Percentiles rank a stretch among this genome's conserved stretches.
phyloP scores from a whole-genome alignment of 495 filamentous ascomycete species.

The Tuber calosporum region DNA sequence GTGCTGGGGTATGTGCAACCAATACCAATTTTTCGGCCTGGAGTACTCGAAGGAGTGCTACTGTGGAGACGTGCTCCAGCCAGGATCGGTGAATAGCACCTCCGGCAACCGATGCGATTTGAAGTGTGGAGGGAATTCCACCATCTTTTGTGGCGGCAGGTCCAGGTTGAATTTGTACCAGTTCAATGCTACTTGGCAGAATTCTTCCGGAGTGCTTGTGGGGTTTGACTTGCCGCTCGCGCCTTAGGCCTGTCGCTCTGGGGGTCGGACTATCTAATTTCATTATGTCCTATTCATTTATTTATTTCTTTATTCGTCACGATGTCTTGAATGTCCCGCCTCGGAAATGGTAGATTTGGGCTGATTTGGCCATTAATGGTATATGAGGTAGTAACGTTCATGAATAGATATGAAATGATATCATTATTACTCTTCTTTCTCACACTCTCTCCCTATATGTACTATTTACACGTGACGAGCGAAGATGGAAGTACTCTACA shows the following conservation, averaged over 20 bases:
- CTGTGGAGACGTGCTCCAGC: conserved; percentile 39
- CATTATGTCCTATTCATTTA: not conserved
- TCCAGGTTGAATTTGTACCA: conserved; percentile 15
- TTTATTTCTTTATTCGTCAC: not conserved
- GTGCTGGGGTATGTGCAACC: conserved; percentile 41
- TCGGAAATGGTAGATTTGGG: not conserved
- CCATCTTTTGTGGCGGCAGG: conserved; percentile 9
- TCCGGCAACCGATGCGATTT: conserved; percentile 4
- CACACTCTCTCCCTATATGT: too few relatives aligned
- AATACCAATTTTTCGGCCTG: conserved; percentile 42
- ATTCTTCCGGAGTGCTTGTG: conserved; percentile 5
- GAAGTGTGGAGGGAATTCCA: conserved; percentile 12
- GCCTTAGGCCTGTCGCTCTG: not conserved
- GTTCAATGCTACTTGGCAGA: conserved; percentile 10
- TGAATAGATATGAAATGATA: not conserved
- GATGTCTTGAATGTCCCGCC: not conserved
- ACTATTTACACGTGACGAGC: too few relatives aligned
- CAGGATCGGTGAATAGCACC: conserved; percentile 13
- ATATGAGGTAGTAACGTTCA: not conserved
- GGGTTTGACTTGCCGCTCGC: conserved; percentile 4
- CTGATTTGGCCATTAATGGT: not conserved
- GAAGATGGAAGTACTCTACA: too few relatives aligned
- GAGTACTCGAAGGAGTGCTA: conserved; percentile 45
- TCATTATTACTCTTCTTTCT: not conserved
- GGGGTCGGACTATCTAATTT: not conserved